These are phyloP conservation scores for Blastocystis sp. DNA, from an alignment of 352 stramenopile species.

Conservation along the genomic window DNA sequence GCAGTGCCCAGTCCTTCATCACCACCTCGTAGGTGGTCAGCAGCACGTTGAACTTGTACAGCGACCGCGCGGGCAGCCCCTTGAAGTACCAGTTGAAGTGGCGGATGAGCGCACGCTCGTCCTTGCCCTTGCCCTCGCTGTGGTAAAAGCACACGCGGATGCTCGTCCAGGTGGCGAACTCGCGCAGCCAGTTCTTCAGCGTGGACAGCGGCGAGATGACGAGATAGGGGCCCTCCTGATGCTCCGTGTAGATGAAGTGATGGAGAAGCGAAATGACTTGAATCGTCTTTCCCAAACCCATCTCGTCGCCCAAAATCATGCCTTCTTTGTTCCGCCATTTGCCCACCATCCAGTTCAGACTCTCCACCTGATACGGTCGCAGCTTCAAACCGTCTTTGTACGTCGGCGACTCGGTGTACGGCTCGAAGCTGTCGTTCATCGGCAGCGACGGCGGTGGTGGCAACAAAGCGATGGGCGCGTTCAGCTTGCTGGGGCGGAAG, in stretches of 20 bases:
- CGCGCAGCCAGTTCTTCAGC: slow-evolving; percentile 93
- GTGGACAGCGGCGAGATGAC: slow-evolving; percentile 95
- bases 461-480: slow-evolving; percentile 41
- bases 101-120: slow-evolving; percentile 63
- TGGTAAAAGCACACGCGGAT: slow-evolving; percentile 70
- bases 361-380: slow-evolving; percentile 95
- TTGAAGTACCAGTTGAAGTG: slow-evolving; percentile 67
- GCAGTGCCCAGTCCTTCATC: slow-evolving; percentile 84
- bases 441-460: slow-evolving; percentile 19
- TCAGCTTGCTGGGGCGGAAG: slow-evolving; percentile 48
- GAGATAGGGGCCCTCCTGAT: slow-evolving; percentile 88
- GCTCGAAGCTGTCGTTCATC: slow-evolving; percentile 36
- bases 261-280: slow-evolving; percentile 77
- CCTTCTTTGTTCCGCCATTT: slow-evolving; percentile 88
- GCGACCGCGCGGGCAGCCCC: slow-evolving; percentile 28
- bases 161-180: slow-evolving; percentile 79
- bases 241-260: slow-evolving; percentile 89
- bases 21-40: slow-evolving; percentile 86
- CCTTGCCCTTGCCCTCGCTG: slow-evolving; percentile 68
- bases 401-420: slow-evolving; percentile 66
- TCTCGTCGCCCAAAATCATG: slow-evolving; percentile 90
- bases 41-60: slow-evolving; percentile 77
- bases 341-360: slow-evolving; percentile 98
- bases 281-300: slow-evolving; percentile 93
- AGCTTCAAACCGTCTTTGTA: slow-evolving; percentile 76